phyloP scores from a whole-genome alignment of 2,329 filamentous ascomycete species.

The Cladosporium sp. region DNA sequence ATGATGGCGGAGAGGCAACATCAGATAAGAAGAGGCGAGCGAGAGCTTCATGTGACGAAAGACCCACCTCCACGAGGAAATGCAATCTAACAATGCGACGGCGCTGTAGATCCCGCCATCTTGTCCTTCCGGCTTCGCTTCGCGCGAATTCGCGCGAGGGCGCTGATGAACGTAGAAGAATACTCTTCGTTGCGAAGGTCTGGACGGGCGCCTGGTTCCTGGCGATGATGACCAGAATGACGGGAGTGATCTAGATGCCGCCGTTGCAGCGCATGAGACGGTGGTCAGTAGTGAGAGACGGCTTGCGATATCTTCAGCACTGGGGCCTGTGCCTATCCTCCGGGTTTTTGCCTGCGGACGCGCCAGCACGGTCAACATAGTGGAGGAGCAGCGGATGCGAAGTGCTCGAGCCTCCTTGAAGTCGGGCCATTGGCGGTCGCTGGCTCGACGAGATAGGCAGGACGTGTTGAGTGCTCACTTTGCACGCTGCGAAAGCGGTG shows the following conservation, averaged over 20 bases:
- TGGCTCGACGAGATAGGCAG: background rate
- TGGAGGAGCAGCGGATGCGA: conserved; percentile 1
- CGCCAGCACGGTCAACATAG: background rate
- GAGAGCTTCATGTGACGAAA: background rate
- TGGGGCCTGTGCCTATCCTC: conserved; percentile 1
- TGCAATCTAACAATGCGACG: conserved; percentile 8
- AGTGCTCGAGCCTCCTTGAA: background rate
- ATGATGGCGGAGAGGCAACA: background rate
- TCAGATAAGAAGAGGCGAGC: background rate
- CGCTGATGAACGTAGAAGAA: background rate
- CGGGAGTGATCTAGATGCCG: background rate
- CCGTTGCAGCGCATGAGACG: background rate
- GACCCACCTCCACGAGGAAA: conserved; percentile 9
- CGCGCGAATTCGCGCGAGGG: too few relatives aligned
- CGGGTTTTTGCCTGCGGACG: conserved; percentile 4
- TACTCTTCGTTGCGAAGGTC: background rate
- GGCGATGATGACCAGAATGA: background rate
- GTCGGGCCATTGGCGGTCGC: conserved; percentile 2
- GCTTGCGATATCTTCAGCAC: conserved; percentile 9
- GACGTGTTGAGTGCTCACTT: conserved; percentile 1
- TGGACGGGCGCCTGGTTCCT: background rate
- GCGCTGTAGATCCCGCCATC: conserved; percentile 6
- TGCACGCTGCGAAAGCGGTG: conserved; percentile 5
- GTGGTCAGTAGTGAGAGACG: conserved; percentile 3
- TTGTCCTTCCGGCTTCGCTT: background rate